These are phyloP conservation scores for Fusarium fracticaudum DNA, from an alignment of 2,329 filamentous ascomycete species.

Conservation along the genomic window DNA sequence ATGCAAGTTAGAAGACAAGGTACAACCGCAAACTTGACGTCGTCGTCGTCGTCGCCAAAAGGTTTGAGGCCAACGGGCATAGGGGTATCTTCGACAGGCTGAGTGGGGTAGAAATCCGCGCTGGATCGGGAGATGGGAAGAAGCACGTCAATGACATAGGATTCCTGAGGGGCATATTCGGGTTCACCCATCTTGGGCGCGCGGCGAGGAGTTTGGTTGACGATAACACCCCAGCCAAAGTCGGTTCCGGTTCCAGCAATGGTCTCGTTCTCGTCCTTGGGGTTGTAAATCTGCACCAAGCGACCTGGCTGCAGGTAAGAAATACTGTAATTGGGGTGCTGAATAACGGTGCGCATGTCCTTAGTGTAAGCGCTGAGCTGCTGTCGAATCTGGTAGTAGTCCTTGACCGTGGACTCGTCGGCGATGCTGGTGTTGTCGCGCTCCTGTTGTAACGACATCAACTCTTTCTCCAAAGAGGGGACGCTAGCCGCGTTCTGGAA, in stretches of 20 bases:
- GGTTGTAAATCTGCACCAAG: conserved; percentile 84
- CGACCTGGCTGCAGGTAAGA: conserved; percentile 90
- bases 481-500: conserved; percentile 96
- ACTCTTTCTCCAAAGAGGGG: conserved; percentile 81
- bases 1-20: conserved; percentile 88
- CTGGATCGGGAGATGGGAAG: conserved; percentile 67
- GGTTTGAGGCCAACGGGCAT: conserved; percentile 70
- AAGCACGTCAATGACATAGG: conserved; percentile 84
- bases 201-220: conserved; percentile 75
- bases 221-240: conserved; percentile 94
- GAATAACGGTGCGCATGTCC: conserved; percentile 92
- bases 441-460: conserved; percentile 80
- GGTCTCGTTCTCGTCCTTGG: conserved; percentile 56
- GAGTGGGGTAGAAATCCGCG: conserved; percentile 54
- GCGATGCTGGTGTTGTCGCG: conserved; percentile 78
- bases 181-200: conserved; percentile 73
- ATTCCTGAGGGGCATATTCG: conserved; percentile 77
- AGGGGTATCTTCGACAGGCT: conserved; percentile 46
- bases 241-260: conserved; percentile 60
- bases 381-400: conserved; percentile 91
- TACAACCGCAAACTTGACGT: conserved; percentile 57
- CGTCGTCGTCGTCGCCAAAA: conserved; percentile 43
- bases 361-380: conserved; percentile 84
- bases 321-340: conserved; percentile 86
- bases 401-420: conserved; percentile 88